Base-by-base conservation (phyloP, 2,329 filamentous ascomycete genomes). In the Elsinoe batatas region DNA sequence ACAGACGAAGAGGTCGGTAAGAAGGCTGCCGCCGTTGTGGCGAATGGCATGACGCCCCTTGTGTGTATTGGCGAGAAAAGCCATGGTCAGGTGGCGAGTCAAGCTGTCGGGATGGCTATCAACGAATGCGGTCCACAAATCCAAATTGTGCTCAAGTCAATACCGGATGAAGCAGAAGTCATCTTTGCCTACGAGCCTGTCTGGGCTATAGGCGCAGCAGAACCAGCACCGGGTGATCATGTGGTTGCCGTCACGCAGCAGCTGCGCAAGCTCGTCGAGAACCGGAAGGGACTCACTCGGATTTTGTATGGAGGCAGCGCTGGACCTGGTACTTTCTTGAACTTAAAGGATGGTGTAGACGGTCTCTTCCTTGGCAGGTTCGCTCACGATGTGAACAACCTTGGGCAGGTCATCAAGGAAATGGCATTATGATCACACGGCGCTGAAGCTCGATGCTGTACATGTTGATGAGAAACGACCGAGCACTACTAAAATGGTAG, bases 171-270 rank as follows among this genome's bases (percentile, higher is more conserved):
- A 13, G 79, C 82, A 0, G 84, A 89, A 47, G 78, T 93, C 4
- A 79, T 91, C 5, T 77, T 94, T 57, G 88, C 88, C 0, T 94
- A 94, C 65, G 88, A 94, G 73, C 88, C 88, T 6, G 87, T 93
- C 1, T 94, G 88, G 88, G 88, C 88, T 0, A 94, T 93, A 68
- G 88, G 88, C 0, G 83, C 87, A 8, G 74, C 78, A 1, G 74
- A 84, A 64, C 88, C 88, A 2, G 88, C 88, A 0, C 78, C 78
- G 6, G 79, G 83, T 15, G 82, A 84, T 59, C 84, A 94, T 65
- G 85, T 94, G 0, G 78, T 84, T 3, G 78, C 75, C 36, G 87
- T 93, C 1, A 83, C 86, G 13, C 77, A 77, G 62, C 80, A 80
- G 15, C 76, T 91, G 49, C 76, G 84, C 54, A 76, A 80, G 22